Evolutionary conservation across 306 rosid species (phyloP).

Genomic region (Sindora glabra): DNA sequence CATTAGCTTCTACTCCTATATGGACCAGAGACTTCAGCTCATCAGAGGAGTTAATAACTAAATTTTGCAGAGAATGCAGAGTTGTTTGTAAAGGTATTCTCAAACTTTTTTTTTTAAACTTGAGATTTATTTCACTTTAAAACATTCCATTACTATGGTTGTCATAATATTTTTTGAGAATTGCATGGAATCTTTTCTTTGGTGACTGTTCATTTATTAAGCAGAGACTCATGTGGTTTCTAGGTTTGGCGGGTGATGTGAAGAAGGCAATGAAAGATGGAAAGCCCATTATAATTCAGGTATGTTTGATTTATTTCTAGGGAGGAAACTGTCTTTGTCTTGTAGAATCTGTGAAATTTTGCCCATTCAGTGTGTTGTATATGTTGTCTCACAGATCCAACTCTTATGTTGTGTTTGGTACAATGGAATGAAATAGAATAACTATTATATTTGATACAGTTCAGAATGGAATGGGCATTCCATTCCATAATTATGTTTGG

Average conservation of each 20-base stretch:
- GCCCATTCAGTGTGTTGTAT: too few relatives aligned
- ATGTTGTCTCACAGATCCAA: too few relatives aligned
- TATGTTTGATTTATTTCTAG: too few relatives aligned
- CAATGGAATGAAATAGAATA: too few relatives aligned
- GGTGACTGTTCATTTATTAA: neutral
- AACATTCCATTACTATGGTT: neutral
- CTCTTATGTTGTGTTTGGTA: too few relatives aligned
- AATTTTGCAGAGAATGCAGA: constrained; percentile 97
- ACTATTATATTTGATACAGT: too few relatives aligned
- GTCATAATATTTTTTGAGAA: neutral
- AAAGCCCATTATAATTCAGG: constrained; percentile 95
- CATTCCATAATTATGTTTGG: too few relatives aligned
- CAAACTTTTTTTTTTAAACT: constrained; percentile 5
- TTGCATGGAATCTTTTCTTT: neutral
- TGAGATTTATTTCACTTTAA: neutral
- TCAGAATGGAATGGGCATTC: too few relatives aligned
- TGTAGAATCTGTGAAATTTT: too few relatives aligned
- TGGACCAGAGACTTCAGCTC: constrained; percentile 90
- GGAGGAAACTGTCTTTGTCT: too few relatives aligned
- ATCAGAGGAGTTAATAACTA: constrained; percentile 81
- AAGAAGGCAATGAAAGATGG: constrained; percentile 99
- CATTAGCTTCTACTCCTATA: constrained; percentile 77
- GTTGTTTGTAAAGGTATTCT: constrained; percentile 81
- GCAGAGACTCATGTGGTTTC: constrained; percentile 23
- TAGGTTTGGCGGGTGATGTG: constrained; percentile 96